Evolutionary conservation across 192 early-diverging fungal genomes (phyloP).

Genomic region (Backusella tuberculispora): DNA sequence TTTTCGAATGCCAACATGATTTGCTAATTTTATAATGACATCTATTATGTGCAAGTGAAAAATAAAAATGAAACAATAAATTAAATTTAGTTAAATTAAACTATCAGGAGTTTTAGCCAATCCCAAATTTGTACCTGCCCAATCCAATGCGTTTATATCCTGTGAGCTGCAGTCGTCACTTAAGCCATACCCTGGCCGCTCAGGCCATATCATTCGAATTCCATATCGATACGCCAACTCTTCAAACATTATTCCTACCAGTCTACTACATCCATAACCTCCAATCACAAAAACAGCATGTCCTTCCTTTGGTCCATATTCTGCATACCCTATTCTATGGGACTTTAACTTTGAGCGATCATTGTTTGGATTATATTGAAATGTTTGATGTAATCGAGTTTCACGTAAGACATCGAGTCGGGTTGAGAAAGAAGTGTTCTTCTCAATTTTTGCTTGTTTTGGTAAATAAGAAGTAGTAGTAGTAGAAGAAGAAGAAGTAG

Average conservation of each 20-base stretch:
- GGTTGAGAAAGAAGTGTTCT: background rate
- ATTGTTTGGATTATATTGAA: constrained; percentile 11
- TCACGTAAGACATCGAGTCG: constrained; percentile 23
- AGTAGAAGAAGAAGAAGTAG: background rate
- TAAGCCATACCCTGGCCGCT: constrained; percentile 47
- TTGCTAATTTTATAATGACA: constrained; percentile 37
- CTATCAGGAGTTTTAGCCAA: background rate
- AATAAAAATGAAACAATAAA: background rate
- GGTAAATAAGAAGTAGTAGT: background rate
- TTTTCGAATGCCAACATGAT: constrained; percentile 25
- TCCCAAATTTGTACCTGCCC: constrained; percentile 33
- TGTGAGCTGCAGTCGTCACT: constrained; percentile 39
- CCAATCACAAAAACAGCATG: constrained; percentile 43
- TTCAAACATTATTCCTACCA: constrained; percentile 48
- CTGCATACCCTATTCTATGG: constrained; percentile 41
- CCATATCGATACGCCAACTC: constrained; percentile 39
- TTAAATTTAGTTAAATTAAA: constrained; percentile 6
- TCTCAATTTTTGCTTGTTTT: background rate
- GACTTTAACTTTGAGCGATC: constrained; percentile 15
- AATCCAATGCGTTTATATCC: constrained; percentile 40
- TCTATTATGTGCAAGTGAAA: constrained; percentile 19
- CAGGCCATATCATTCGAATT: constrained; percentile 45
- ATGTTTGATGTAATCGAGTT: constrained; percentile 39
- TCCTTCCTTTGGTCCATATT: constrained; percentile 36
- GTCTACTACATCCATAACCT: constrained; percentile 41